Percentiles rank a stretch among this genome's conserved stretches.
phyloP scores from a whole-genome alignment of 129 eudicot genomes.

The Pseudognaphalium luteoalbum region DNA sequence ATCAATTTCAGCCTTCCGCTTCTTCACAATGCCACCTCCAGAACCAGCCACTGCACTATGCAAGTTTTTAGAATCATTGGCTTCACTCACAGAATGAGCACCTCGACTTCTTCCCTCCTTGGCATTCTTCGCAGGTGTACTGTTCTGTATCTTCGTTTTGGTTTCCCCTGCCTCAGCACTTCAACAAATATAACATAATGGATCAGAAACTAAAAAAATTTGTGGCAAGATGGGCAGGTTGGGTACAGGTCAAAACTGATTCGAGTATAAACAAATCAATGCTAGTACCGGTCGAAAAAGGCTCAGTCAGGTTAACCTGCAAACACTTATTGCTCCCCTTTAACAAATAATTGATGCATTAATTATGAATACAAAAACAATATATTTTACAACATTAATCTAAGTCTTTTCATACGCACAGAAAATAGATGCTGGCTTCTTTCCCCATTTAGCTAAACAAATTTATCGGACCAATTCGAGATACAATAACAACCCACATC shows the following conservation, averaged over 20 bases:
- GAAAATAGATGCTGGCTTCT: neutral
- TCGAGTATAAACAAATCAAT: neutral
- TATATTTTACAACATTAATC: neutral
- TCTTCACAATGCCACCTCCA: conserved; percentile 27
- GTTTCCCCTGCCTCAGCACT: conserved; percentile 43
- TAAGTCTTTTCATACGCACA: neutral
- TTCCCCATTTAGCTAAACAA: neutral
- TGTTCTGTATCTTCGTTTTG: conserved; percentile 35
- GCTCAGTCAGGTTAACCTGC: neutral
- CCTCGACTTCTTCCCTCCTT: conserved; percentile 43
- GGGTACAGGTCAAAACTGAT: neutral
- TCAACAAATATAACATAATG: conserved; percentile 31
- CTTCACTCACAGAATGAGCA: conserved; percentile 26
- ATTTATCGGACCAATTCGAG: neutral
- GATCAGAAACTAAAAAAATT: neutral
- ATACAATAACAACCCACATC: neutral
- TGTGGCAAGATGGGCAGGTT: neutral
- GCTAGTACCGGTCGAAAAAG: neutral
- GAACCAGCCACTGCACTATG: conserved; percentile 13
- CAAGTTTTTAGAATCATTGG: conserved; percentile 21
- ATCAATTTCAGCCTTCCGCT: conserved; percentile 36
- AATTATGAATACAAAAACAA: neutral
- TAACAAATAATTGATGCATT: neutral
- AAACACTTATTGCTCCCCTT: neutral
- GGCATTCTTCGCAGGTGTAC: conserved; percentile 41